Conservation (phyloP, 129 eudicot genomes). For the Saussurea involucrata region DNA sequence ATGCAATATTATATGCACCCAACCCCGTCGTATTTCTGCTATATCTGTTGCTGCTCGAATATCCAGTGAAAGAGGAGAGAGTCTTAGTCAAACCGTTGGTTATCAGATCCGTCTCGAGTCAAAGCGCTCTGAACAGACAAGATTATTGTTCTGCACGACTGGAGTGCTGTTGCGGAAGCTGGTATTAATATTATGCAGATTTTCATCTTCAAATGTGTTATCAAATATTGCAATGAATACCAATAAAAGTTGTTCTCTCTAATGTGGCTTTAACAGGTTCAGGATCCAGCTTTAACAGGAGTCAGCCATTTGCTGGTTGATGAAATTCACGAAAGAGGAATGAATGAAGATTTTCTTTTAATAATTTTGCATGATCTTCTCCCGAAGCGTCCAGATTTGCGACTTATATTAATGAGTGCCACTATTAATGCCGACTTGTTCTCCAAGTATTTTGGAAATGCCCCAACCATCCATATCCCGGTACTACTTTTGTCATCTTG, state of each 20-base stretch:
- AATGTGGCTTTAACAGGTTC: slow-evolving; percentile 50
- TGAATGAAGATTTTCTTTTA: slow-evolving; percentile 90
- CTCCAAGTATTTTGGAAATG: slow-evolving; percentile 77
- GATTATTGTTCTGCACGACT: slow-evolving; percentile 89
- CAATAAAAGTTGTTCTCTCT: background rate
- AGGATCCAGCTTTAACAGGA: slow-evolving; percentile 79
- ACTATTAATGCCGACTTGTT: slow-evolving; percentile 92
- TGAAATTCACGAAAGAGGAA: slow-evolving; percentile 97
- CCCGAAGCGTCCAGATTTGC: slow-evolving; percentile 81
- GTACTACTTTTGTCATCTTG: slow-evolving; percentile 34
- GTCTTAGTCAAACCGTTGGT: slow-evolving; percentile 85
- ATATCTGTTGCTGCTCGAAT: slow-evolving; percentile 91
- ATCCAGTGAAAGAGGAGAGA: slow-evolving; percentile 90
- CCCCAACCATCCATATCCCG: slow-evolving; percentile 83
- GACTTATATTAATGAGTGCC: slow-evolving; percentile 92
- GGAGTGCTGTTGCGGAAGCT: slow-evolving; percentile 79
- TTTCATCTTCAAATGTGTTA: background rate
- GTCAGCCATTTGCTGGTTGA: slow-evolving; percentile 83
- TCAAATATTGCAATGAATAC: no score
- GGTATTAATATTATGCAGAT: slow-evolving; percentile 37
- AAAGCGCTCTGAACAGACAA: slow-evolving; percentile 66
- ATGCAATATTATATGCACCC: slow-evolving; percentile 84
- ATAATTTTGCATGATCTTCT: slow-evolving; percentile 85
- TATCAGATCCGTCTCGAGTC: slow-evolving; percentile 87
- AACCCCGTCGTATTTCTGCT: slow-evolving; percentile 92